These are phyloP conservation scores for Elsinoe ampelina DNA, from an alignment of 2,329 filamentous ascomycete genomes.

Conservation along the genomic window DNA sequence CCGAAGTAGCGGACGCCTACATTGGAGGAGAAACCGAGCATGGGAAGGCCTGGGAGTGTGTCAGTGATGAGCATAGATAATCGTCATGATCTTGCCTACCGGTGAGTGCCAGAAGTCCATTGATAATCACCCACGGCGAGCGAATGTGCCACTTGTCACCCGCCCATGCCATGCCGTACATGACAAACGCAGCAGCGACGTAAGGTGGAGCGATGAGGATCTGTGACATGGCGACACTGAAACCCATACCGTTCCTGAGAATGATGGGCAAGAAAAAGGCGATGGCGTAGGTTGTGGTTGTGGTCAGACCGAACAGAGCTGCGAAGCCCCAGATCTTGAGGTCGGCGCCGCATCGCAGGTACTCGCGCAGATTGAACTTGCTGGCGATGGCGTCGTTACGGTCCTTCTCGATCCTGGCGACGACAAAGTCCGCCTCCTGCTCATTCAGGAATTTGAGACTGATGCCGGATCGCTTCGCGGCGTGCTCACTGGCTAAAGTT, in stretches of 20 bases:
- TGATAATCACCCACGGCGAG: conserved; percentile 28
- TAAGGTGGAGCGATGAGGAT: conserved; percentile 27
- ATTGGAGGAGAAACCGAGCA: conserved; percentile 26
- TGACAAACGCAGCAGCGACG: conserved; percentile 26
- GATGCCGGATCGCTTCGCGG: background rate
- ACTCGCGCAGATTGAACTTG: conserved; percentile 35
- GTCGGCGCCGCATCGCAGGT: conserved; percentile 19
- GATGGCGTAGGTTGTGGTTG: conserved; percentile 39
- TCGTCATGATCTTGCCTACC: background rate
- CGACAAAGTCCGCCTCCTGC: conserved; percentile 40
- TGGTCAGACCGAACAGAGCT: conserved; percentile 50
- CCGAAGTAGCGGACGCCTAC: conserved; percentile 27
- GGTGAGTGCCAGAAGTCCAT: conserved; percentile 20
- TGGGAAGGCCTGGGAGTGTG: conserved; percentile 20
- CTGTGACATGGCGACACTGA: conserved; percentile 22
- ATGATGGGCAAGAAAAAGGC: conserved; percentile 32
- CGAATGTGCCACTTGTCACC: conserved; percentile 28
- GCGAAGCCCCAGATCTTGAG: conserved; percentile 48
- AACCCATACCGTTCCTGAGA: conserved; percentile 28
- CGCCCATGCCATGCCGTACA: conserved; percentile 22
- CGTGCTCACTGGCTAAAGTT: background rate
- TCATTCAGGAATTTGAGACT: conserved; percentile 35
- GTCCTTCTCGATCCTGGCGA: conserved; percentile 44
- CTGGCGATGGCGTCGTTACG: conserved; percentile 43
- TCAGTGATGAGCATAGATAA: too few relatives aligned